Evolutionary conservation across 805 yeast genomes (phyloP), one percentile per base, ranked within the genome.

Genomic region (Nakazawaea molendinolei): DNA sequence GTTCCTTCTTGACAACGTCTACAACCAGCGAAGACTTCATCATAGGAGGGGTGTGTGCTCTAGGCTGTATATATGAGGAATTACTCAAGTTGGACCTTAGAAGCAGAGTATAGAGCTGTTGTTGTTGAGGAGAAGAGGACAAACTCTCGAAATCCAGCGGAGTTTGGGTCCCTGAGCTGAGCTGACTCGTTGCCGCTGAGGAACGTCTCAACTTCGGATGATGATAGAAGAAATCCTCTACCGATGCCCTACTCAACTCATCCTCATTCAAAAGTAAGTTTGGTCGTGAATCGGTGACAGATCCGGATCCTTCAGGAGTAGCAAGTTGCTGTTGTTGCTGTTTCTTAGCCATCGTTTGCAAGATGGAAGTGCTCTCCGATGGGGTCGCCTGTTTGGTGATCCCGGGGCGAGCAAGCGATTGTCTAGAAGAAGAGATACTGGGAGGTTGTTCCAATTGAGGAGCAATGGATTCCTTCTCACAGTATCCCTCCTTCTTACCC

Each of bases 211-310:
- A 18, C 15, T 44, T 33, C 22, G 61, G 60, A 34, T 52, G 55
- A 33, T 58, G 55, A 39, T 64, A 63, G 48, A 76, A 75, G 47
- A 74, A 74, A 29, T 73, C 78, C 44, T 74, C 75, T 2, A 71
- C 73, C 1, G 79, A 65, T 8, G 58, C 53, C n/a, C 23, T 33
- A 15, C 34, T 38, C 31, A 38, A 30, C 7, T 37, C 40, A 26
- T 38, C 35, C 16, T 23, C 31, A 23, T 21, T 38, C 26, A 25
- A 22, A 7, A 21, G 4, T 3, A 38, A 7, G 19, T 32, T 33
- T 16, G 18, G 14, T 5, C 23, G 26, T 5, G 34, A 29, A 15
- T 25, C 34, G 23, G 26, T 31, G 23, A 18, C 13, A 8, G 41
- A 38, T 6, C 39, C 32, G 24, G 33, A 26, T 12, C 21, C 28